Conservation (phyloP, 2,329 filamentous ascomycete species). For the Fusarium tanahbumbuense region DNA sequence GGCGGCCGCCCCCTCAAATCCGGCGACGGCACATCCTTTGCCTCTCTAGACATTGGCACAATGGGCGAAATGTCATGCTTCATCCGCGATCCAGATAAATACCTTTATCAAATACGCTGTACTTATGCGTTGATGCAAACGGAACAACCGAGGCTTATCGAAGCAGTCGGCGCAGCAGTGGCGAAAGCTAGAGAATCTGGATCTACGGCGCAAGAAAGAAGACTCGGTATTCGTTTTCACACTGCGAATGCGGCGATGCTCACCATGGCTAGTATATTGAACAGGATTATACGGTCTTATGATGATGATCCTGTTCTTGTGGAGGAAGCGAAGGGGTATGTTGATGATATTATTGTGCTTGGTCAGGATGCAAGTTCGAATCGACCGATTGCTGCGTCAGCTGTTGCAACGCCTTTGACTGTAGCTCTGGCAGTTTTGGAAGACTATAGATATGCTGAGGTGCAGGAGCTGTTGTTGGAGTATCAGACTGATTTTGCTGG, state of each 20-base stretch:
- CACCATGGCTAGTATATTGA: neutral
- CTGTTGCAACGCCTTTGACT: neutral
- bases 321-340: neutral
- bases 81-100: neutral
- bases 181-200: neutral
- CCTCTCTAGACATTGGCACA: neutral
- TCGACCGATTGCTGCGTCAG: constrained; percentile 9
- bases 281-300: constrained; percentile 3
- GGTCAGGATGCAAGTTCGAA: neutral
- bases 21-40: neutral
- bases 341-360: neutral
- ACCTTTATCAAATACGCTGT: constrained; percentile 17
- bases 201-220: neutral
- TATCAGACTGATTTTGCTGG: constrained; percentile 16
- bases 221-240: constrained; percentile 7
- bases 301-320: neutral
- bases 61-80: constrained; percentile 14
- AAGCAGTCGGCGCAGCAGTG: neutral
- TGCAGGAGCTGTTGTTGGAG: neutral
- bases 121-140: neutral
- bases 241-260: constrained; percentile 1
- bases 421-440: neutral
- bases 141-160: neutral
- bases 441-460: neutral
- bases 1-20: neutral